Percentiles rank a stretch among this genome's conserved stretches.
phyloP scores from a whole-genome alignment of 2,329 filamentous ascomycete species.

The Fusarium luffae region DNA sequence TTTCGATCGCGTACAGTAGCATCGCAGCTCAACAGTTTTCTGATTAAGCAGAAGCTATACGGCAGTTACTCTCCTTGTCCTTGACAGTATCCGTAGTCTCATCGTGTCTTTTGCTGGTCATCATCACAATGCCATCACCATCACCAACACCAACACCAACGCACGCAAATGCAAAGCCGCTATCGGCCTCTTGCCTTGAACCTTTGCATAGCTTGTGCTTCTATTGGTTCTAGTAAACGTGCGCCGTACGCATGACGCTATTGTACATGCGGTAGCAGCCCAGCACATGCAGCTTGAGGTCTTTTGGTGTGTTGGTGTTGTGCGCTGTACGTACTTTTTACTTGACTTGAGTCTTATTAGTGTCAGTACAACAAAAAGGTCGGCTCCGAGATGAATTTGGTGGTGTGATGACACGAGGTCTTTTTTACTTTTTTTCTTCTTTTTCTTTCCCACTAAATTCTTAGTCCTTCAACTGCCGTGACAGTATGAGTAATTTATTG shows the following conservation, averaged over 20 bases:
- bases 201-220: conserved; percentile 22
- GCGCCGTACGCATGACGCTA: conserved; percentile 42
- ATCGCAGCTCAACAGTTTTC: conserved; percentile 28
- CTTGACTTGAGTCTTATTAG: conserved; percentile 1
- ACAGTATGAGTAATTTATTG: background rate
- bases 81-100: background rate
- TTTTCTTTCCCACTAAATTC: background rate
- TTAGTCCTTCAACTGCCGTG: conserved; percentile 23
- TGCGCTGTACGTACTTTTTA: conserved; percentile 16
- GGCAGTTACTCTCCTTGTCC: background rate
- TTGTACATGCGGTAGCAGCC: conserved; percentile 38
- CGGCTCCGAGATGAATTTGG: conserved; percentile 25
- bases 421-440: conserved; percentile 2
- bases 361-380: conserved; percentile 3
- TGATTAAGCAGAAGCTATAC: background rate
- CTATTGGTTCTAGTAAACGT: conserved; percentile 31
- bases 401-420: conserved; percentile 16
- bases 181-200: conserved; percentile 35
- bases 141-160: conserved; percentile 12
- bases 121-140: conserved; percentile 33
- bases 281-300: conserved; percentile 7
- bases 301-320: background rate
- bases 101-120: conserved; percentile 14
- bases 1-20: conserved; percentile 4
- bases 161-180: conserved; percentile 32